phyloP scores from a whole-genome alignment of 2,329 filamentous ascomycete genomes.

The Pezicula neosporulosa region DNA sequence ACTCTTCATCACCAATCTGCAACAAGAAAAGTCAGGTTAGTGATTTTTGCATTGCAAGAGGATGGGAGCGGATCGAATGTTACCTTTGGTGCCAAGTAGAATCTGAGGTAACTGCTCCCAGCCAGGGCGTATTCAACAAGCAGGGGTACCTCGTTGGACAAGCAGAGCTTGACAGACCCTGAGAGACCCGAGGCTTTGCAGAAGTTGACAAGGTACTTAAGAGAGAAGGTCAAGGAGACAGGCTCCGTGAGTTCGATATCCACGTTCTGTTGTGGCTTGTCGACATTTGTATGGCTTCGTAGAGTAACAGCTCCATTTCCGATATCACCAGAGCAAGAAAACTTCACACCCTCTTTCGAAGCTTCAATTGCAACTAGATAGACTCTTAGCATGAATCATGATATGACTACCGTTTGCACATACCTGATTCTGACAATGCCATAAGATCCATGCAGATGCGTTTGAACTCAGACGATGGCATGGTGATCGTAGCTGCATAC shows the following conservation, averaged over 20 bases:
- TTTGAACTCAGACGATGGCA: constrained; percentile 89
- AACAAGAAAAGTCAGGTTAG: constrained; percentile 13
- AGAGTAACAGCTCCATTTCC: constrained; percentile 92
- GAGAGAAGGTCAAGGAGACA: constrained; percentile 91
- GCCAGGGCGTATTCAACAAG: constrained; percentile 86
- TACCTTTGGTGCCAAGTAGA: constrained; percentile 98
- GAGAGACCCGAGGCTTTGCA: constrained; percentile 94
- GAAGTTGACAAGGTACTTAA: constrained; percentile 99
- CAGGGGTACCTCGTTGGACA: constrained; percentile 94
- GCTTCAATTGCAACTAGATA: constrained; percentile 85
- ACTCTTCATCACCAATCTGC: constrained; percentile 69
- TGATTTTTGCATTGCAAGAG: neutral
- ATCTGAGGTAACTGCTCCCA: constrained; percentile 85
- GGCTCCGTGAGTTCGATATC: constrained; percentile 90
- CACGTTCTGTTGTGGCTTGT: constrained; percentile 83
- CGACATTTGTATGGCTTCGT: constrained; percentile 81
- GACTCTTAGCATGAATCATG: neutral
- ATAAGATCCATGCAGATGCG: constrained; percentile 91
- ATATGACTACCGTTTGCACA: constrained; percentile 27
- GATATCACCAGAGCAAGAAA: constrained; percentile 89
- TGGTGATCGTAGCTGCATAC: constrained; percentile 84
- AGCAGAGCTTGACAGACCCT: constrained; percentile 78
- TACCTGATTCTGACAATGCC: constrained; percentile 93
- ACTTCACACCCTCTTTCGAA: constrained; percentile 95
- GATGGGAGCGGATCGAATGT: neutral